Evolutionary conservation across 2,329 filamentous ascomycete genomes (phyloP).

Genomic region (Colletotrichum musae): DNA sequence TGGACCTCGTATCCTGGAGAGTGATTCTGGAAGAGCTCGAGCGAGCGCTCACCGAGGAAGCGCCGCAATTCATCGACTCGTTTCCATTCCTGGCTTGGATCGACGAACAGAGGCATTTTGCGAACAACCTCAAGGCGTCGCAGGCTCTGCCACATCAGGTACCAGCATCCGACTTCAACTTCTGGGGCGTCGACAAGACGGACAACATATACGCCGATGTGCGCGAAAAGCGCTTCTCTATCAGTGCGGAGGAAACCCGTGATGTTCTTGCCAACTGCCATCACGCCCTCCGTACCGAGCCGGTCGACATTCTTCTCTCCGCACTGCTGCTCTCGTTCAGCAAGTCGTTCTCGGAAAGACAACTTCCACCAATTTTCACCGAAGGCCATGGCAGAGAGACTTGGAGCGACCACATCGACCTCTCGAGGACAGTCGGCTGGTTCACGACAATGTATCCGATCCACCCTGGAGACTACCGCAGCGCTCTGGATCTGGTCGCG

Average conservation of each 20-base stretch:
- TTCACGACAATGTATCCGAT: constrained; percentile 55
- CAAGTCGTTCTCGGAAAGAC: constrained; percentile 48
- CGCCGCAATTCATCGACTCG: neutral
- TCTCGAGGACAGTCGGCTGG: constrained; percentile 55
- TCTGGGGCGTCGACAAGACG: constrained; percentile 45
- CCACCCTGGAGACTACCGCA: constrained; percentile 27
- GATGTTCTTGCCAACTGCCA: constrained; percentile 44
- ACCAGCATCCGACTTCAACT: constrained; percentile 44
- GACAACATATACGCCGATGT: constrained; percentile 45
- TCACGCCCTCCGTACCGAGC: constrained; percentile 48
- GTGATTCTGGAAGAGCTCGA: constrained; percentile 61
- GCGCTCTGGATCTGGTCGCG: constrained; percentile 38
- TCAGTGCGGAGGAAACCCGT: constrained; percentile 40
- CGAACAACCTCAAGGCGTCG: neutral
- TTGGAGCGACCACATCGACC: constrained; percentile 47
- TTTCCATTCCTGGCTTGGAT: constrained; percentile 16
- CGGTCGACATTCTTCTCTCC: constrained; percentile 53
- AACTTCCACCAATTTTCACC: constrained; percentile 48
- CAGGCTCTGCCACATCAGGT: constrained; percentile 26
- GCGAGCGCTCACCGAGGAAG: neutral
- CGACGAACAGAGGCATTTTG: neutral
- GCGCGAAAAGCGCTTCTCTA: constrained; percentile 23
- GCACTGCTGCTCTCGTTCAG: constrained; percentile 48
- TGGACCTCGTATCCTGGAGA: constrained; percentile 63
- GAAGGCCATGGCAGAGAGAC: constrained; percentile 56